Base-by-base conservation (phyloP, 257 asterid genomes). In the Solanum pinnatisectum region DNA sequence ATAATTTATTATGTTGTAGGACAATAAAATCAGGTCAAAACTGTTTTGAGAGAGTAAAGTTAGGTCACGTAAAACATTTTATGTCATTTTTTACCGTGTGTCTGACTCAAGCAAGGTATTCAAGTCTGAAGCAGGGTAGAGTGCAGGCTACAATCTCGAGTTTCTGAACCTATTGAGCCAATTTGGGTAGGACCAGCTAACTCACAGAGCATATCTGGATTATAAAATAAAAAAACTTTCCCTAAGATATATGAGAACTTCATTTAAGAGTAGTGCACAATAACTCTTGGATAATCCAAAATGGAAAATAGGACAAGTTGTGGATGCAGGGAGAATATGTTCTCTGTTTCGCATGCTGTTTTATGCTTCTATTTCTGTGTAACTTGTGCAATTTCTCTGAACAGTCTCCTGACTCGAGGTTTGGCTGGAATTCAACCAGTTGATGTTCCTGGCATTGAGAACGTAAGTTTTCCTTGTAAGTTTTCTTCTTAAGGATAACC, bases 351-450 rank as follows among this genome's bases (percentile, higher is more conserved):
- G 1, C 20, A 9, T 88, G 52, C 56, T 16, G 35, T 36, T 74
- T 59, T 72, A 70, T 76, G 84, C 85, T 20, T 12, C 74, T 65
- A 32, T 37, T 68, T 83, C 42, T 76, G 39, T 1, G 35, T 71
- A 39, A 46, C 84, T 87, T 85, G 73, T 85, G 42, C 23, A 3
- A 15, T 87, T 83, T 67, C 87, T 83, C 89, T 72, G 56, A 67
- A 91, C 96, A 97, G 99, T 89, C 98, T 95, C 90, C 99, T 97
- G 89, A 94, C 98, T 27, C 98, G 94, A 95, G 99, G 99, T 82
- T 90, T 97, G 86, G 98, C 99, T 25, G 99, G 99, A 84, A 97
- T 97, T 88, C 99, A 97, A 88, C 98, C 96, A 8, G 95, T 96
- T 70, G 94, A 94, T 42, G 91, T 95, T 87, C 98, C 96, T 72